Percentiles rank a stretch among this genome's conserved stretches.
phyloP scores from a whole-genome alignment of 768 basidiomycete genomes.

The Amanita subjunquillea region DNA sequence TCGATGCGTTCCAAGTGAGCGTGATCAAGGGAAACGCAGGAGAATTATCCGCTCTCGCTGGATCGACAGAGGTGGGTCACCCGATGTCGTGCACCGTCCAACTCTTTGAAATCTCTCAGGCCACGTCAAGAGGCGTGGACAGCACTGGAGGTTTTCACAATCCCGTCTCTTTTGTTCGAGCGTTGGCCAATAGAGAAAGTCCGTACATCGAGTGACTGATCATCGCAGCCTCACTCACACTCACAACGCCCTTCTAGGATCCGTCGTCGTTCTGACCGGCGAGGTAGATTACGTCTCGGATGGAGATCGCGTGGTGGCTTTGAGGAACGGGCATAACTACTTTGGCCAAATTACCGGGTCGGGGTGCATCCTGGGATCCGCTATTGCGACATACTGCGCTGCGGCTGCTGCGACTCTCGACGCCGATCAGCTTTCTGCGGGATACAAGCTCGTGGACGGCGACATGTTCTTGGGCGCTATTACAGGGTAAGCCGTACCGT shows the following conservation, averaged over 20 bases:
- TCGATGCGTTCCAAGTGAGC: constrained; percentile 73
- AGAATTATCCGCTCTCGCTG: constrained; percentile 72
- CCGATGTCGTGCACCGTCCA: neutral
- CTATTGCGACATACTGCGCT: constrained; percentile 71
- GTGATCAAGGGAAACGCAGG: constrained; percentile 94
- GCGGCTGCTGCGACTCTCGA: constrained; percentile 30
- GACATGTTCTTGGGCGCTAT: constrained; percentile 72
- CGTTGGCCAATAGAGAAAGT: constrained; percentile 70
- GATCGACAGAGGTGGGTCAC: constrained; percentile 56
- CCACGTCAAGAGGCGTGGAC: constrained; percentile 76
- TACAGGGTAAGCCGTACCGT: constrained; percentile 45
- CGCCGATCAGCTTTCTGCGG: constrained; percentile 15
- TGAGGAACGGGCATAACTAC: constrained; percentile 65
- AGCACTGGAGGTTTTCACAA: constrained; percentile 77
- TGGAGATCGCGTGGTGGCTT: constrained; percentile 54
- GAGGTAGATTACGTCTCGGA: constrained; percentile 78
- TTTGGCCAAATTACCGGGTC: constrained; percentile 83
- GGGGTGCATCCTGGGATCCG: constrained; percentile 76
- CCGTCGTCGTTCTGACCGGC: constrained; percentile 77
- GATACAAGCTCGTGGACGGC: constrained; percentile 50
- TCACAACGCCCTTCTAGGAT: constrained; percentile 34
- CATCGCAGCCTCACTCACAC: neutral
- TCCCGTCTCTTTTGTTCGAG: constrained; percentile 58
- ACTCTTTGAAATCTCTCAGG: constrained; percentile 26
- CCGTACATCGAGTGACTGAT: constrained; percentile 16